These are phyloP conservation scores for Xerocomellus chrysenteron DNA, from an alignment of 768 basidiomycete genomes.

Conservation along the genomic window DNA sequence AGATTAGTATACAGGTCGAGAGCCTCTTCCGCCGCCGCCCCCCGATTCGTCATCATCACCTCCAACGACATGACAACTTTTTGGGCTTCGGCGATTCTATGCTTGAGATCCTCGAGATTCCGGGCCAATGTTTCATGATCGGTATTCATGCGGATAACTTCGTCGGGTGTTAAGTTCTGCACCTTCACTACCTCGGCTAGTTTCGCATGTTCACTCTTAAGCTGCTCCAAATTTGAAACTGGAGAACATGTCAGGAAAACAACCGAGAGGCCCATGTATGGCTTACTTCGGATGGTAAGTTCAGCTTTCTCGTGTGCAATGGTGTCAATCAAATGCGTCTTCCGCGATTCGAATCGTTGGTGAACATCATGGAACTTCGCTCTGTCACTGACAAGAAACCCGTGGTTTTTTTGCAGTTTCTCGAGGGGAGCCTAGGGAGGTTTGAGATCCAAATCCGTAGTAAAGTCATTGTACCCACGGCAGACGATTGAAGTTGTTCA, in stretches of 20 bases:
- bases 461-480: slow-evolving; percentile 40
- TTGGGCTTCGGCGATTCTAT: slow-evolving; percentile 73
- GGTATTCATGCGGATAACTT: slow-evolving; percentile 87
- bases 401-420: slow-evolving; percentile 61
- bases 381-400: slow-evolving; percentile 66
- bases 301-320: slow-evolving; percentile 70
- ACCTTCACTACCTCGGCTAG: slow-evolving; percentile 68
- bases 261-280: neutral
- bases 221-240: slow-evolving; percentile 63
- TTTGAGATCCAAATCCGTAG: neutral
- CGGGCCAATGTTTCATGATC: slow-evolving; percentile 79
- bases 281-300: slow-evolving; percentile 52
- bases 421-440: slow-evolving; percentile 56
- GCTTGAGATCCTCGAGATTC: slow-evolving; percentile 72
- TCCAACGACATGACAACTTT: slow-evolving; percentile 76
- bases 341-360: slow-evolving; percentile 65
- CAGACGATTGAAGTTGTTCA: slow-evolving; percentile 58
- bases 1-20: slow-evolving; percentile 76
- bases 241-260: slow-evolving; percentile 4
- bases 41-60: slow-evolving; percentile 77
- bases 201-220: slow-evolving; percentile 62
- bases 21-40: slow-evolving; percentile 78
- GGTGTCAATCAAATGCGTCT: slow-evolving; percentile 64
- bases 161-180: slow-evolving; percentile 90
- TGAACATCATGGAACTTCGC: slow-evolving; percentile 78